These are phyloP conservation scores for Trichophyton benhamiae DNA, from an alignment of 2,329 filamentous ascomycete genomes.

Conservation along the genomic window DNA sequence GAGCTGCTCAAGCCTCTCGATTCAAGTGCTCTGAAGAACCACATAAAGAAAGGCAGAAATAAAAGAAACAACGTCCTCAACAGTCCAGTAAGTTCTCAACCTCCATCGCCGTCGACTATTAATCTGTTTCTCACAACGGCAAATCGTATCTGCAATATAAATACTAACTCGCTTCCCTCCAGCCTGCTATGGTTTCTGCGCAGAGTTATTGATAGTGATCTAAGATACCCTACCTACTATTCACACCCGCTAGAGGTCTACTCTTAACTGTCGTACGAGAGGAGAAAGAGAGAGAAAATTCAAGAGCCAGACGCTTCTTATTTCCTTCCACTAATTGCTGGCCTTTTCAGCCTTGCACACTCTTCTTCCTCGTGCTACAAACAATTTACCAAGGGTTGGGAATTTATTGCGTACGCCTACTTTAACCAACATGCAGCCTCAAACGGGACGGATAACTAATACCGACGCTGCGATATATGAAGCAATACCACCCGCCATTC, in stretches of 20 bases:
- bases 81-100: slow-evolving; percentile 69
- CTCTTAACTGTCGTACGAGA: background rate
- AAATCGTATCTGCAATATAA: background rate
- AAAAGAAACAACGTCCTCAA: slow-evolving; percentile 91
- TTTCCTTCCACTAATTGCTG: slow-evolving; percentile 1
- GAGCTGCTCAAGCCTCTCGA: slow-evolving; percentile 93
- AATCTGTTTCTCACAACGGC: background rate
- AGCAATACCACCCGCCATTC: background rate
- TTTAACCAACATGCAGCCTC: background rate
- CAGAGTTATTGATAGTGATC: slow-evolving; percentile 31
- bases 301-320: background rate
- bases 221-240: background rate
- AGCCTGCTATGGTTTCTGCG: slow-evolving; percentile 35
- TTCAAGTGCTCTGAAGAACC: slow-evolving; percentile 89
- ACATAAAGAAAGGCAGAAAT: slow-evolving; percentile 96
- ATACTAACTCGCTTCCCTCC: slow-evolving; percentile 3
- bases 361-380: background rate
- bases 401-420: background rate
- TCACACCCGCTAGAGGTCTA: background rate
- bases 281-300: background rate
- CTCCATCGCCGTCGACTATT: background rate
- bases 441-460: background rate
- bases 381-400: background rate
- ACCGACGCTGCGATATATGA: background rate
- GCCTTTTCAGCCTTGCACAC: background rate